A percentile compares a stretch with the other conserved stretches of the same genome.
These are phyloP conservation scores for Nepenthes alata DNA, from an alignment of 179 eudicot genomes.

Conservation along the genomic window DNA sequence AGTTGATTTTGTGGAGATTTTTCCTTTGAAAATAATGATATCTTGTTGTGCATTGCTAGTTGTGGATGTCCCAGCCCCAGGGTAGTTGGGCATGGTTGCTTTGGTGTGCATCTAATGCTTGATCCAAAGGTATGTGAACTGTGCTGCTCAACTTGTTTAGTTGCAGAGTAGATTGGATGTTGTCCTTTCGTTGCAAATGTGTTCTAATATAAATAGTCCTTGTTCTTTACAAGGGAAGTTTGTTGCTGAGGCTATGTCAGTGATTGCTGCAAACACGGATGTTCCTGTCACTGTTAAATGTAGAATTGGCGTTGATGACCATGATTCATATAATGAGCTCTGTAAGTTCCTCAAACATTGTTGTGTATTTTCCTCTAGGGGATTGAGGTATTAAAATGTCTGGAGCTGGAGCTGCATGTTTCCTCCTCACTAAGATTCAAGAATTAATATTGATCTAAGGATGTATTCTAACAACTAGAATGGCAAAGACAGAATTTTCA, in stretches of 20 bases:
- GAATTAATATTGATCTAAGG: too few species aligned
- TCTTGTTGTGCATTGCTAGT: slow-evolving; percentile 23
- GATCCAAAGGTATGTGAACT: slow-evolving; percentile 70
- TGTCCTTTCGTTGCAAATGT: slow-evolving; percentile 7
- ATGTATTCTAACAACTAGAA: too few species aligned
- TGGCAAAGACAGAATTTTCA: too few species aligned
- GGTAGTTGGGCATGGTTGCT: slow-evolving; percentile 96
- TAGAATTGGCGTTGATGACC: slow-evolving; percentile 91
- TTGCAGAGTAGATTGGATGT: background rate
- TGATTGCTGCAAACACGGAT: slow-evolving; percentile 78
- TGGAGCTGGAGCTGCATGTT: background rate
- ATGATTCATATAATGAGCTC: slow-evolving; percentile 85
- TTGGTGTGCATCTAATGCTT: slow-evolving; percentile 89
- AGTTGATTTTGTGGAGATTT: slow-evolving; percentile 1
- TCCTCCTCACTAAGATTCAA: background rate
- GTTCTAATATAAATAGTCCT: slow-evolving; percentile 17
- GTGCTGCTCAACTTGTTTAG: slow-evolving; percentile 1
- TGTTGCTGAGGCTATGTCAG: slow-evolving; percentile 93
- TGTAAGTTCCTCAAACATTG: slow-evolving; percentile 38
- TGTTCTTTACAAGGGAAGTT: slow-evolving; percentile 66
- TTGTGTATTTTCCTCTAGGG: background rate
- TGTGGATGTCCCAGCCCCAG: slow-evolving; percentile 98
- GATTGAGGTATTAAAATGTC: background rate
- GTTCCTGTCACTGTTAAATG: slow-evolving; percentile 94
- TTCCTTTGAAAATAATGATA: slow-evolving; percentile 4